Percentiles rank a stretch among this genome's conserved stretches.
phyloP scores from a whole-genome alignment of 75 land plant species.

The Cupressus sempervirens region DNA sequence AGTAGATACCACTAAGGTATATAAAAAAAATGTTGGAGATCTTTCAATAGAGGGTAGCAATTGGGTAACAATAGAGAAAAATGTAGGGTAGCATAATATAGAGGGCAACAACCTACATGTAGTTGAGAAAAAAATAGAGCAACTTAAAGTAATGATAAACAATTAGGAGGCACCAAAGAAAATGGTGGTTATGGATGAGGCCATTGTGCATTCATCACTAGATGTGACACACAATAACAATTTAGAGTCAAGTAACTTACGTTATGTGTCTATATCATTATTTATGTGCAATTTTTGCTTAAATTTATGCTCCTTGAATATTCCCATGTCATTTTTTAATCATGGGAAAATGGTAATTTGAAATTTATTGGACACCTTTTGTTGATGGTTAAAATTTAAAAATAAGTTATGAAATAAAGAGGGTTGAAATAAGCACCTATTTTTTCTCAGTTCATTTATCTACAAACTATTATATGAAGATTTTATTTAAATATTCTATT shows the following conservation, averaged over 20 bases:
- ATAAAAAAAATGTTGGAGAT: conserved; percentile 12
- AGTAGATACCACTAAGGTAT: not conserved
- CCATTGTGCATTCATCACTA: conserved; percentile 15
- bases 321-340: no score
- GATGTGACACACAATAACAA: conserved; percentile 11
- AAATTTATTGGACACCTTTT: no score
- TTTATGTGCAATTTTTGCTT: no score
- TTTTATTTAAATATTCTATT: no score
- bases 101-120: conserved; percentile 19
- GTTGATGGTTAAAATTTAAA: no score
- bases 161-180: conserved; percentile 12
- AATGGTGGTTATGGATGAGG: conserved; percentile 13
- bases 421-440: no score
- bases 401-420: no score
- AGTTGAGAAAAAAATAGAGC: not conserved
- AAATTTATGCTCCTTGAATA: no score
- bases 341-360: no score
- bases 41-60: conserved; percentile 25
- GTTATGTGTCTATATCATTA: no score
- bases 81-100: not conserved
- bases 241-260: not conserved
- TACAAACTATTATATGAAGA: no score
- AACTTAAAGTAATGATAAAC: not conserved
- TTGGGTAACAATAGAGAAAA: conserved; percentile 21
- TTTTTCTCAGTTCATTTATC: no score